Conservation (phyloP, 2,329 filamentous ascomycete genomes). For the Trichoderma sp. region DNA sequence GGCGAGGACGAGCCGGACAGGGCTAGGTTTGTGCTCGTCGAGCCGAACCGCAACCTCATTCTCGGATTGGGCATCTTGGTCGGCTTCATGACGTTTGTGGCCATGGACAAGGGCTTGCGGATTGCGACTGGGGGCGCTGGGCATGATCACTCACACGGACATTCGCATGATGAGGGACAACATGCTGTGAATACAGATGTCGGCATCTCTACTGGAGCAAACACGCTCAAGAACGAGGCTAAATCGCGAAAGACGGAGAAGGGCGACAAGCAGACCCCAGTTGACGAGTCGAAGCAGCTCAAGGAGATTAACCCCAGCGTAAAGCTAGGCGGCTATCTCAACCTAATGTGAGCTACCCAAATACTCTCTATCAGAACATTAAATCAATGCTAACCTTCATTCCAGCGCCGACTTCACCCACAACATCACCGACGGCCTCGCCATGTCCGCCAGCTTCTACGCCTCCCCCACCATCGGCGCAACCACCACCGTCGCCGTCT, state of each 20-base stretch:
- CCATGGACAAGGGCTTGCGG: constrained; percentile 91
- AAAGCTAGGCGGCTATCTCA: constrained; percentile 87
- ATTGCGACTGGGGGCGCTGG: constrained; percentile 86
- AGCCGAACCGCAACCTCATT: constrained; percentile 89
- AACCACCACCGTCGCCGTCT: constrained; percentile 95
- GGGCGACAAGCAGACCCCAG: constrained; percentile 27
- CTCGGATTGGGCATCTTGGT: constrained; percentile 89
- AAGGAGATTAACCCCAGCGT: constrained; percentile 77
- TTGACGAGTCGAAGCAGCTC: constrained; percentile 42
- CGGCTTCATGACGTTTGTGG: constrained; percentile 93
- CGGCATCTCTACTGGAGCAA: constrained; percentile 33
- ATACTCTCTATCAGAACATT: not conserved
- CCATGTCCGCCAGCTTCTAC: constrained; percentile 96
- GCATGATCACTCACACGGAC: constrained; percentile 63
- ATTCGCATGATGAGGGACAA: constrained; percentile 32
- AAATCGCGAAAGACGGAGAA: constrained; percentile 39
- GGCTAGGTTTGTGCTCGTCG: constrained; percentile 84
- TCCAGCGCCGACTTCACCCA: constrained; percentile 86
- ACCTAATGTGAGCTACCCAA: constrained; percentile 63
- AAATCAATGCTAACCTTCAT: not conserved
- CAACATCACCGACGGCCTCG: constrained; percentile 96
- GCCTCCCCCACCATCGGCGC: constrained; percentile 95
- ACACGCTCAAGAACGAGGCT: constrained; percentile 31
- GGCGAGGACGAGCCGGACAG: constrained; percentile 77
- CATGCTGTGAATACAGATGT: constrained; percentile 22